phyloP scores from a whole-genome alignment of 306 rosid genomes.

The Calophaca sinica region DNA sequence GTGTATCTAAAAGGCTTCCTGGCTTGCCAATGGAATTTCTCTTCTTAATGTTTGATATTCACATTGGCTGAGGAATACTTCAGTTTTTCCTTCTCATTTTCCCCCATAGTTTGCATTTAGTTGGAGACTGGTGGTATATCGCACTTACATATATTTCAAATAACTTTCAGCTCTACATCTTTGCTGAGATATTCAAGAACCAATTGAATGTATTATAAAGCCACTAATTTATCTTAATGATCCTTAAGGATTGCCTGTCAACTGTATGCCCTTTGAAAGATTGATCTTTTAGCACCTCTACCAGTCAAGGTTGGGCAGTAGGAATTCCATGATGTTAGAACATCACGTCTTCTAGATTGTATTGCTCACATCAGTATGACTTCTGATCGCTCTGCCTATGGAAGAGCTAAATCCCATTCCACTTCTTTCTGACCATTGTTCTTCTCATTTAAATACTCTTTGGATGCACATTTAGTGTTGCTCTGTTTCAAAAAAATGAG shows the following conservation, averaged over 20 bases:
- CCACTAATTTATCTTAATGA: not conserved
- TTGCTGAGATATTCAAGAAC: slow-evolving; percentile 23
- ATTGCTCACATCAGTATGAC: not conserved
- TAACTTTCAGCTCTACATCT: slow-evolving; percentile 16
- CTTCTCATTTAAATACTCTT: not conserved
- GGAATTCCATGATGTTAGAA: slow-evolving; percentile 5
- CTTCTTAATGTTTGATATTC: slow-evolving; percentile 3
- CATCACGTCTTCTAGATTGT: not conserved
- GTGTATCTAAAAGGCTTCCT: slow-evolving; percentile 11
- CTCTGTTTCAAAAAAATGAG: slow-evolving; percentile 24
- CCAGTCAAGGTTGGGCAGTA: not conserved
- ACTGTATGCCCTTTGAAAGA: slow-evolving; percentile 26
- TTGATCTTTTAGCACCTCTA: slow-evolving; percentile 17
- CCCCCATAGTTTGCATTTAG: slow-evolving; percentile 1
- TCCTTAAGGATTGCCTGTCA: slow-evolving; percentile 20
- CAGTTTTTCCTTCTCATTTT: not conserved
- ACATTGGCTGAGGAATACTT: slow-evolving; percentile 4
- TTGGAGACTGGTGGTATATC: slow-evolving; percentile 17
- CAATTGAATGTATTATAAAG: not conserved
- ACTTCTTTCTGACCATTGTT: too few relatives aligned
- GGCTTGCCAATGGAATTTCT: not conserved
- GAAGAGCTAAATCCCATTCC: slow-evolving; percentile 18
- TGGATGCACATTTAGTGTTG: slow-evolving; percentile 4
- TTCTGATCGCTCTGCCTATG: slow-evolving; percentile 9
- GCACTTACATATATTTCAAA: slow-evolving; percentile 24